Percentiles rank a stretch among this genome's conserved stretches.
These are phyloP conservation scores for Prinsepia uniflora DNA, from an alignment of 306 rosid species.

Conservation along the genomic window DNA sequence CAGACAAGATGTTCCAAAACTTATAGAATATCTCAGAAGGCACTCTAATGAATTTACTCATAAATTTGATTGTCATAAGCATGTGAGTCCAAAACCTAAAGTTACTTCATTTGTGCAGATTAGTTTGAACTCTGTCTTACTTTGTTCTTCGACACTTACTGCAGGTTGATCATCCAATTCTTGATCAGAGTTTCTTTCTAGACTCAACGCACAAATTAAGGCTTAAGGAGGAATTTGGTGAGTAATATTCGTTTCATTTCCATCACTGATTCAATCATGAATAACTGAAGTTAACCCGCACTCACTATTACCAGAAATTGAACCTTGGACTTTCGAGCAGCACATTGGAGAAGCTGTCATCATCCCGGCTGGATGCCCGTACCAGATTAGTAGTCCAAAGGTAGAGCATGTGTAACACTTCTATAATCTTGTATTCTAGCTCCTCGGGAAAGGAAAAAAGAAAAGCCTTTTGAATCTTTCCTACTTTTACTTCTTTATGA, in stretches of 20 bases:
- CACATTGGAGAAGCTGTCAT: constrained; percentile 92
- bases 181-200: constrained; percentile 77
- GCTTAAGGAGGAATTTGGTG: constrained; percentile 91
- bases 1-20: constrained; percentile 85
- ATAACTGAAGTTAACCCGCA: constrained; percentile 24
- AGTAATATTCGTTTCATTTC: constrained; percentile 27
- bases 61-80: constrained; percentile 38
- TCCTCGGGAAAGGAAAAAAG: too few relatives aligned
- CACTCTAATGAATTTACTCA: constrained; percentile 50
- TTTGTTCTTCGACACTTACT: constrained; percentile 29
- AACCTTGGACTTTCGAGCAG: constrained; percentile 97
- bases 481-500: not conserved
- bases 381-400: constrained; percentile 88
- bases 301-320: constrained; percentile 58
- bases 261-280: constrained; percentile 11
- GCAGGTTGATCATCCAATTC: constrained; percentile 87
- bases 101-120: constrained; percentile 13
- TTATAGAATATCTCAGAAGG: constrained; percentile 69
- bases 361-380: constrained; percentile 97
- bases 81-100: constrained; percentile 45
- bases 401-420: constrained; percentile 34
- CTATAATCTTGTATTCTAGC: not conserved
- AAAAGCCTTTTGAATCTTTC: constrained; percentile 7
- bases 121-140: constrained; percentile 13
- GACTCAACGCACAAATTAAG: constrained; percentile 61